Conservation (phyloP, 1,284 basidiomycete species). For the Pseudozyma tsukubaensis region DNA sequence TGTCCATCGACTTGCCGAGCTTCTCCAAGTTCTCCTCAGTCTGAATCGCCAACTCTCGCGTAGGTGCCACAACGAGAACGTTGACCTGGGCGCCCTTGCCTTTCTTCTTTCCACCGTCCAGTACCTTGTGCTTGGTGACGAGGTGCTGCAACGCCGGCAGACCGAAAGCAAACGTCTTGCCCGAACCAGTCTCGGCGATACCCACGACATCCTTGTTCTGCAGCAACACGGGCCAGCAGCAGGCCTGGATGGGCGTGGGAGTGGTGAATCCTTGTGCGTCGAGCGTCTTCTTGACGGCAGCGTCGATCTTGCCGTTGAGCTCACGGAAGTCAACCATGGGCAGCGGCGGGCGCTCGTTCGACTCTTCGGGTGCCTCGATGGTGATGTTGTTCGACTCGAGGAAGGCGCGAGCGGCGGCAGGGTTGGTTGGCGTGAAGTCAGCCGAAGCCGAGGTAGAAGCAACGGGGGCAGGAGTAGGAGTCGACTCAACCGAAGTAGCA, state of each 20-base stretch:
- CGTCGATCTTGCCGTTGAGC: slow-evolving; percentile 76
- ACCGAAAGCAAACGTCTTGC: slow-evolving; percentile 96
- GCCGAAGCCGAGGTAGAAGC: slow-evolving; percentile 42
- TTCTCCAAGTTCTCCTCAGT: slow-evolving; percentile 85
- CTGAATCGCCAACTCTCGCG: slow-evolving; percentile 92
- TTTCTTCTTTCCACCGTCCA: slow-evolving; percentile 53
- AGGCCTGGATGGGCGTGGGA: slow-evolving; percentile 95
- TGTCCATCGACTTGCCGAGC: slow-evolving; percentile 81
- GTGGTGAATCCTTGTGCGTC: slow-evolving; percentile 79
- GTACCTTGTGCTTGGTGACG: slow-evolving; percentile 70
- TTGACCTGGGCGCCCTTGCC: slow-evolving; percentile 72
- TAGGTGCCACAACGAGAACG: slow-evolving; percentile 89
- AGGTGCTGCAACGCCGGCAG: slow-evolving; percentile 84
- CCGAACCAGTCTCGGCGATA: slow-evolving; percentile 90
- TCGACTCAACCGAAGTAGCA: slow-evolving; percentile 30
- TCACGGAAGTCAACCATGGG: slow-evolving; percentile 80
- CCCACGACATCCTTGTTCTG: slow-evolving; percentile 89
- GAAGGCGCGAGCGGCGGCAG: slow-evolving; percentile 60
- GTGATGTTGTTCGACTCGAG: slow-evolving; percentile 65
- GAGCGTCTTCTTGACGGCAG: slow-evolving; percentile 73
- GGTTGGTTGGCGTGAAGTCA: slow-evolving; percentile 62
- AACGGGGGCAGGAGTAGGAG: slow-evolving; percentile 54
- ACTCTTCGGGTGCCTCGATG: slow-evolving; percentile 69
- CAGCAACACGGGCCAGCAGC: slow-evolving; percentile 91
- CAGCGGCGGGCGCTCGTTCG: slow-evolving; percentile 71